phyloP scores from a whole-genome alignment of 1,284 basidiomycete species.

The Rhodotorula sp. region DNA sequence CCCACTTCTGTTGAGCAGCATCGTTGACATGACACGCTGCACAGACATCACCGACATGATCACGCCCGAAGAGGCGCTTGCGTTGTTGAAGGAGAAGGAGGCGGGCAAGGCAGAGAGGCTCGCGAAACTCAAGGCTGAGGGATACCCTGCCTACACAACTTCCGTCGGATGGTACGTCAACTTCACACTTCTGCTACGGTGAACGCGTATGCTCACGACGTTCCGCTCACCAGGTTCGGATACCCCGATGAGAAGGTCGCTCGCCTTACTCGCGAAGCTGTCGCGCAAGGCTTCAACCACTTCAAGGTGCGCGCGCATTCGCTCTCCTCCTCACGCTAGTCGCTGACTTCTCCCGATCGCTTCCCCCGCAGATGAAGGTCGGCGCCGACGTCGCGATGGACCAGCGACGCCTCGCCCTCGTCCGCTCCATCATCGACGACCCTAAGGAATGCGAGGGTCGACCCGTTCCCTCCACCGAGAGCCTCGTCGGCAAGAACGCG shows the following conservation, averaged over 20 bases:
- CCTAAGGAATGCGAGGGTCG: slow-evolving; percentile 54
- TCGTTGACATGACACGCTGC: slow-evolving; percentile 46
- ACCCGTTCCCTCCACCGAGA: slow-evolving; percentile 31
- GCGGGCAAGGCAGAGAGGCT: slow-evolving; percentile 75
- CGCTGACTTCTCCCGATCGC: rapidly evolving
- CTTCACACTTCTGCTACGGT: no score
- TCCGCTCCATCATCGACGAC: slow-evolving; percentile 91
- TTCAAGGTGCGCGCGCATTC: slow-evolving; percentile 16
- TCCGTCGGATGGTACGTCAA: slow-evolving; percentile 73
- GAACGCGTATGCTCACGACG: background rate
- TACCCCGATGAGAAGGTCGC: slow-evolving; percentile 90
- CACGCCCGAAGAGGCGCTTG: slow-evolving; percentile 82
- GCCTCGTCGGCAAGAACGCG: slow-evolving; percentile 77
- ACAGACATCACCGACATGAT: slow-evolving; percentile 83
- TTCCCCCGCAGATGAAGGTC: slow-evolving; percentile 66
- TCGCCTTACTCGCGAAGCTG: slow-evolving; percentile 73
- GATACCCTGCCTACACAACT: slow-evolving; percentile 93
- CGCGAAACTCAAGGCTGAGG: slow-evolving; percentile 58
- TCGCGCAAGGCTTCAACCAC: slow-evolving; percentile 60
- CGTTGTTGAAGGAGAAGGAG: slow-evolving; percentile 73
- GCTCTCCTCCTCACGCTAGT: background rate
- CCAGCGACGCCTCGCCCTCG: slow-evolving; percentile 77
- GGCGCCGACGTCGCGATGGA: slow-evolving; percentile 79
- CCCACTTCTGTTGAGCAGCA: no score
- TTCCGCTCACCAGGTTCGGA: slow-evolving; percentile 49